Conservation (phyloP, 345 rosid species). For the Eucalyptus grandis region DNA sequence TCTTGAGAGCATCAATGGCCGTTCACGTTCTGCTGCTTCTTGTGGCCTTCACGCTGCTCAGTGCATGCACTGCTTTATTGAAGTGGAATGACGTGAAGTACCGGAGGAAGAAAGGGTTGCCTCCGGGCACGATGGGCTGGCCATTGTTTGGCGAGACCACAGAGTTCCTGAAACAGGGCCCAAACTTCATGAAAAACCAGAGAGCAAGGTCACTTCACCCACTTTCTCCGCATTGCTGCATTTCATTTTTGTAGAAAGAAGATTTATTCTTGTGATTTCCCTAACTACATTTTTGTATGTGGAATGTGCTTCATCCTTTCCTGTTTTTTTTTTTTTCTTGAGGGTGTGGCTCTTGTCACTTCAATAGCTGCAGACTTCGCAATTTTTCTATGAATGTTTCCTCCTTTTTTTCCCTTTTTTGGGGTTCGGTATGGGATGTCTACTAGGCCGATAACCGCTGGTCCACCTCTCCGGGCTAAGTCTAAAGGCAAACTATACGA, state of each 20-base stretch:
- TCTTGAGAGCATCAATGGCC: constrained; percentile 26
- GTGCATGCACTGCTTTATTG: constrained; percentile 44
- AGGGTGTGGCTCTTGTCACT: neutral
- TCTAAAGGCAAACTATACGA: neutral
- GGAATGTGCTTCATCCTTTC: neutral
- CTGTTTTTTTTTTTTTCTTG: neutral
- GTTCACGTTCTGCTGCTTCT: constrained; percentile 14
- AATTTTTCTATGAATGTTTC: neutral
- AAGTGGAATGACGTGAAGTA: constrained; percentile 65
- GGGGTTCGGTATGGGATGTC: neutral
- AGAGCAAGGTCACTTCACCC: constrained; percentile 31
- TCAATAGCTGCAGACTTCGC: neutral
- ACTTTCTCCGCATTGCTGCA: neutral
- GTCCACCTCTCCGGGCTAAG: neutral
- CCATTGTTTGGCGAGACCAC: constrained; percentile 79
- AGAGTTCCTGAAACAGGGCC: constrained; percentile 69
- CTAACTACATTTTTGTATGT: neutral
- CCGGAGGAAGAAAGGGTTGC: constrained; percentile 47
- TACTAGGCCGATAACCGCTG: too few species aligned
- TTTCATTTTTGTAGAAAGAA: neutral
- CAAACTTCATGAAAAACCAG: constrained; percentile 66
- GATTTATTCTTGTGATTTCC: neutral
- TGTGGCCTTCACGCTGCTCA: constrained; percentile 10
- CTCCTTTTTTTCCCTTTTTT: neutral
- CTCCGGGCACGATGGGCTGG: constrained; percentile 96